Evolutionary conservation across 2,329 filamentous ascomycete genomes (phyloP), one percentile per base, ranked within the genome.

Genomic region (Pyricularia sp.): DNA sequence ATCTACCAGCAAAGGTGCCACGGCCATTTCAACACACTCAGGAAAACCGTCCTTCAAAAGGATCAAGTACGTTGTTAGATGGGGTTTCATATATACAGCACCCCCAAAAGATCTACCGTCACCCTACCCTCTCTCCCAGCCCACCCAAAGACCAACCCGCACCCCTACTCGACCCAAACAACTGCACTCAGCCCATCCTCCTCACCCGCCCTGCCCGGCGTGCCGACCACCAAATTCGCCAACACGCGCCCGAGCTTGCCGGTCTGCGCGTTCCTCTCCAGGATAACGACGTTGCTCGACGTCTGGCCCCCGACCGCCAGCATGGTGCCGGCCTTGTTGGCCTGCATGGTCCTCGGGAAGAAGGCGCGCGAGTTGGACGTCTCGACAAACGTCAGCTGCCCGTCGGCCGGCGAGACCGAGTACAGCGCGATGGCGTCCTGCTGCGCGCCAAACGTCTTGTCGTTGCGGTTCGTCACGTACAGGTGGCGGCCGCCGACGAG

Each of bases 291-390:
- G 26, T 82, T 86, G 17, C 84, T 81, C 59, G 83, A 86, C 2
- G 83, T 82, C 78, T 91, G 88, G 28, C 90, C 83, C 0, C 85
- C 89, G 58, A 92, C 83, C 0, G 88, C 89, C 1, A 91, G 82
- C 70, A 89, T 72, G 64, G 83, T 80, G 0, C 89, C 89, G 0
- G 82, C 82, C 58, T 81, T 81, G 74, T 89, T 90, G 68, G 90
- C 79, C 26, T 81, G 81, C 74, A 91, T 89, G 1, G 88, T 88
- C 1, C 90, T 81, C 0, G 90, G 89, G 72, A 84, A 88, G 69
- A 79, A 82, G 0, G 88, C 85, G 70, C 86, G 84, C 1, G 87
- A 83, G 28, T 86, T 85, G 1, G 82, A 84, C 1, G 86, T 78
- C 70, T 87, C 83, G 0, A 84, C 74, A 72, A 87, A 87, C 0